Evolutionary conservation across 2,329 filamentous ascomycete species (phyloP).

Genomic region (Hypoxylon sp.): DNA sequence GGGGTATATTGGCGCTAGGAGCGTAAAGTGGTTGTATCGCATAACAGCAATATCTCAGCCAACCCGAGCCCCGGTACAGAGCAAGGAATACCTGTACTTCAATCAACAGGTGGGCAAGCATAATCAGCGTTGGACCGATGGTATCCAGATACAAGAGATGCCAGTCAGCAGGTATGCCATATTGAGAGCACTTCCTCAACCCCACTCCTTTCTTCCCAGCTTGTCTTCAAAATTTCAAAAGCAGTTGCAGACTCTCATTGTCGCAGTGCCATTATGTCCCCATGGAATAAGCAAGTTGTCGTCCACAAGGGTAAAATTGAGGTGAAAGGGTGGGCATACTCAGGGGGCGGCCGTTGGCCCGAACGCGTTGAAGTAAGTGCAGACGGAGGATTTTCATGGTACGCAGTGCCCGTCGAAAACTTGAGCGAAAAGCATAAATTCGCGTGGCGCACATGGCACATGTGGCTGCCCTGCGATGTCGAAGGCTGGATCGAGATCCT

Average conservation of each 20-base stretch:
- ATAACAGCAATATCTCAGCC: constrained; percentile 72
- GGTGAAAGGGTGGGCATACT: constrained; percentile 70
- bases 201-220: neutral
- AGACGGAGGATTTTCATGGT: constrained; percentile 75
- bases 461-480: constrained; percentile 71
- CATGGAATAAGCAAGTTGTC: constrained; percentile 70
- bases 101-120: constrained; percentile 77
- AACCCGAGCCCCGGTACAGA: constrained; percentile 71
- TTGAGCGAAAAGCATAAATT: constrained; percentile 72
- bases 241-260: neutral
- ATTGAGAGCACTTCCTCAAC: neutral
- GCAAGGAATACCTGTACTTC: constrained; percentile 77
- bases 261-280: constrained; percentile 72
- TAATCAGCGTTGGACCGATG: constrained; percentile 69
- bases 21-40: constrained; percentile 73
- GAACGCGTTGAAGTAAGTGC: constrained; percentile 73
- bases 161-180: constrained; percentile 66
- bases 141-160: constrained; percentile 79
- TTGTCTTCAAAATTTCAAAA: neutral
- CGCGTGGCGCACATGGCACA: constrained; percentile 75
- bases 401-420: constrained; percentile 70
- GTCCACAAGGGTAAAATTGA: constrained; percentile 71
- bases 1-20: constrained; percentile 76
- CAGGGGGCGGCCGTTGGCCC: constrained; percentile 70
- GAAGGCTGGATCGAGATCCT: constrained; percentile 73